Evolutionary conservation across 306 rosid species (phyloP).

Genomic region (Ochetophila trinervis): DNA sequence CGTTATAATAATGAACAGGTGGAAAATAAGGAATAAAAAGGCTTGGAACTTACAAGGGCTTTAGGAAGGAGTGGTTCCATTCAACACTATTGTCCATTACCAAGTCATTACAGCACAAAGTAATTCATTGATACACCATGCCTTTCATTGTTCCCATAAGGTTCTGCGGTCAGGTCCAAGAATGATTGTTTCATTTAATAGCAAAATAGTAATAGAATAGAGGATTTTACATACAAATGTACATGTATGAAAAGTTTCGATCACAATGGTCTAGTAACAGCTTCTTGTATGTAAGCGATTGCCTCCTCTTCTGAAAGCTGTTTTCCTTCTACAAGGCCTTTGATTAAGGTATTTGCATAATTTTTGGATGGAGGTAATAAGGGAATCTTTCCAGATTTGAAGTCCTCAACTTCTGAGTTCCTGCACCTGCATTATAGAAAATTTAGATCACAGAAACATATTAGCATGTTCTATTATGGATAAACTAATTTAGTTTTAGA

Average conservation of each 20-base stretch:
- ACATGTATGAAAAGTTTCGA: slow-evolving; percentile 3
- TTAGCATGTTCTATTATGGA: no score
- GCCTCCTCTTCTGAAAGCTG: slow-evolving; percentile 72
- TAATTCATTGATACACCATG: no score
- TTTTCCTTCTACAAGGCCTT: slow-evolving; percentile 72
- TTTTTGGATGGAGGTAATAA: slow-evolving; percentile 50
- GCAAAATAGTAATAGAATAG: no score
- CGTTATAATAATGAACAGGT: no score
- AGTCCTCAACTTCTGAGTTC: slow-evolving; percentile 34
- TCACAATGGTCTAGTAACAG: slow-evolving; percentile 20
- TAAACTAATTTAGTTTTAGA: background rate
- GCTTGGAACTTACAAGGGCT: no score
- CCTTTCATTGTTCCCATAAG: no score
- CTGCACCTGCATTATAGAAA: slow-evolving; percentile 47
- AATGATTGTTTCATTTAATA: no score
- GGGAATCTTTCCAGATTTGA: slow-evolving; percentile 58
- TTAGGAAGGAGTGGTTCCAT: no score
- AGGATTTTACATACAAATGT: slow-evolving; percentile 5
- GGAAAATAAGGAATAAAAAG: no score
- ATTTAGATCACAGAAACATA: background rate
- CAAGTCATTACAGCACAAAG: no score
- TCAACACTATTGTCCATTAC: no score
- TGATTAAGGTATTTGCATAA: slow-evolving; percentile 48
- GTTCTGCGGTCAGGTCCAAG: no score
- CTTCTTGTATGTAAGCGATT: slow-evolving; percentile 48